Evolutionary conservation across 2,329 filamentous ascomycete genomes (phyloP).

Genomic region (Phoma sp.): DNA sequence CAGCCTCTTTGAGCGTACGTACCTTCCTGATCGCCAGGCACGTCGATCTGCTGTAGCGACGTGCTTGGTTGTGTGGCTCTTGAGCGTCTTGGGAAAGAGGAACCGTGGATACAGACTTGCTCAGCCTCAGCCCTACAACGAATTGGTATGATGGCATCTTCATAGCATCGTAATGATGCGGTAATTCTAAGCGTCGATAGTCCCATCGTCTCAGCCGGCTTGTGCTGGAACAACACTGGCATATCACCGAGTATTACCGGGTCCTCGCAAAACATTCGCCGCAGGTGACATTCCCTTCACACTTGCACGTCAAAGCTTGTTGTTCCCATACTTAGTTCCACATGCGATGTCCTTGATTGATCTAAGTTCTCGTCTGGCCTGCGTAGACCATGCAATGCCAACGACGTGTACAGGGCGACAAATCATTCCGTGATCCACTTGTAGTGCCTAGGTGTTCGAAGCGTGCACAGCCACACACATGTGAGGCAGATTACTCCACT

Average conservation of each 20-base stretch:
- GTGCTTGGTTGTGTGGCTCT: constrained; percentile 13
- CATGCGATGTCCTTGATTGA: neutral
- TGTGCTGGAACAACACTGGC: too few species aligned
- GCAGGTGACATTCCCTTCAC: neutral
- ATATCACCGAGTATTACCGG: too few species aligned
- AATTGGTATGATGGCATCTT: neutral
- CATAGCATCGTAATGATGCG: neutral
- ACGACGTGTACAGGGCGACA: too few species aligned
- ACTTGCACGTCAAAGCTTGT: too few species aligned
- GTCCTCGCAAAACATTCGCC: neutral
- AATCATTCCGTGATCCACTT: constrained; percentile 4
- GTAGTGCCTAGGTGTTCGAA: neutral
- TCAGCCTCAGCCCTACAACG: constrained; percentile 16
- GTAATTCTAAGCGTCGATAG: neutral
- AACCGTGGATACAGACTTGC: constrained; percentile 9
- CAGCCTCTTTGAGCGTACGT: too few species aligned
- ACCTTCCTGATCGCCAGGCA: neutral
- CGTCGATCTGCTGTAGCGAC: constrained; percentile 11
- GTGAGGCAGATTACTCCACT: constrained; percentile 26
- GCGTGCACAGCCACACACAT: constrained; percentile 32
- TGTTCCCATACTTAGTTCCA: neutral
- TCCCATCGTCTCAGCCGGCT: too few species aligned
- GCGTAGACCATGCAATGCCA: constrained; percentile 18
- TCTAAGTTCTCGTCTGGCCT: constrained; percentile 9
- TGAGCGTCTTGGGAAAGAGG: constrained; percentile 6